Evolutionary conservation across 2,329 filamentous ascomycete genomes (phyloP).

Genomic region (Bimuria novae-zelandiae): DNA sequence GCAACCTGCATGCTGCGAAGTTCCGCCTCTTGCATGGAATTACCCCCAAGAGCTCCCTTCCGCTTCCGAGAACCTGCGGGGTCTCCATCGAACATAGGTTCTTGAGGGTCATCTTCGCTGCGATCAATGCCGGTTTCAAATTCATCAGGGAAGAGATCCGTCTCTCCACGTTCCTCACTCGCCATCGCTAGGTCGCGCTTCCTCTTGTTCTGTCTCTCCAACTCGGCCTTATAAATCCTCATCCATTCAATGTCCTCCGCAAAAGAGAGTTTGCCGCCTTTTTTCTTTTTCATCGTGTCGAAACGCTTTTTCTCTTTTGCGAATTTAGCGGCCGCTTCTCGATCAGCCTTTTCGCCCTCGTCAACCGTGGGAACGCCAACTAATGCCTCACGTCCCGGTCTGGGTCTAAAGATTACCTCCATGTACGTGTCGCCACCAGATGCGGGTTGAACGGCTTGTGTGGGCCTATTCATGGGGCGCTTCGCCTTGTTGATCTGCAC

Average conservation of each 20-base stretch:
- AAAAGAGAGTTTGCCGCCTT: constrained; percentile 26
- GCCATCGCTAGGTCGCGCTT: constrained; percentile 17
- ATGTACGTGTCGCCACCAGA: constrained; percentile 20
- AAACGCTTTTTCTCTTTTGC: constrained; percentile 26
- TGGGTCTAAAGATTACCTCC: constrained; percentile 12
- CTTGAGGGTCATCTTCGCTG: constrained; percentile 15
- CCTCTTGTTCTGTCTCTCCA: constrained; percentile 18
- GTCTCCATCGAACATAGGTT: constrained; percentile 6
- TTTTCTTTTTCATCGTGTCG: constrained; percentile 21
- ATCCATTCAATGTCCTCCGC: constrained; percentile 36
- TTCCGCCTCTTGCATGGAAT: constrained; percentile 35
- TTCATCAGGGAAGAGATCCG: constrained; percentile 18
- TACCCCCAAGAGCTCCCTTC: neutral
- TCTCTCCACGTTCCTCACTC: constrained; percentile 16
- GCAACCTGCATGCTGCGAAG: constrained; percentile 35
- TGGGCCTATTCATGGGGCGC: constrained; percentile 1
- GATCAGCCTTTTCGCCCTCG: neutral
- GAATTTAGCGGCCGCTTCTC: constrained; percentile 20
- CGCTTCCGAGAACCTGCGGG: neutral
- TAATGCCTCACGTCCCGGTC: neutral
- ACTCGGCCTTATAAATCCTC: constrained; percentile 26
- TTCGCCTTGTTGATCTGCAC: constrained; percentile 11
- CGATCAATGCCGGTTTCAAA: neutral
- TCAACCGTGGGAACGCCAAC: neutral
- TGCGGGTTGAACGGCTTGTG: neutral